phyloP scores from a whole-genome alignment of 2,329 filamentous ascomycete species.

The Neopestalotiopsis sp. region DNA sequence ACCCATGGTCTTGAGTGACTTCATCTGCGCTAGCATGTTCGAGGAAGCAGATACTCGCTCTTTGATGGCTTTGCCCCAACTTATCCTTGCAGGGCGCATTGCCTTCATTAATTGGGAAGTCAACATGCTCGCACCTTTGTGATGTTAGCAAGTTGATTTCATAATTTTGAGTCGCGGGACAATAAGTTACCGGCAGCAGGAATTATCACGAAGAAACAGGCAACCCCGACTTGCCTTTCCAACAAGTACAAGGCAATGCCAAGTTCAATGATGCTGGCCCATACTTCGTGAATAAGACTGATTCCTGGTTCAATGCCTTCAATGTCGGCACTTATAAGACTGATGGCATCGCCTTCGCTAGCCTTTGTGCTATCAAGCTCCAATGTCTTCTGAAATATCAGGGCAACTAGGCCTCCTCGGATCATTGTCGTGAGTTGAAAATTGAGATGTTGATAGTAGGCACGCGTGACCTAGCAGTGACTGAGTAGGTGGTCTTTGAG shows the following conservation, averaged over 20 bases:
- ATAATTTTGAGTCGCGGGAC: not conserved
- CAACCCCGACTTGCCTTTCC: conserved; percentile 38
- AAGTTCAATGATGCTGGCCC: conserved; percentile 44
- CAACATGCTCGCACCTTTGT: not conserved
- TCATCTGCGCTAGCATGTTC: conserved; percentile 12
- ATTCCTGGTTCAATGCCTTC: conserved; percentile 37
- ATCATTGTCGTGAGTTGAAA: conserved; percentile 42
- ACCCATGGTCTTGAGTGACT: conserved; percentile 13
- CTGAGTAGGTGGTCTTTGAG: not conserved
- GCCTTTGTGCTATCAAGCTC: conserved; percentile 34
- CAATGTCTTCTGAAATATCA: conserved; percentile 55
- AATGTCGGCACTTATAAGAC: conserved; percentile 52
- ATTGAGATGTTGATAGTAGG: conserved; percentile 32
- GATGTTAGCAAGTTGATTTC: not conserved
- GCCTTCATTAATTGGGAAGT: not conserved
- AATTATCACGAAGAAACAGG: conserved; percentile 33
- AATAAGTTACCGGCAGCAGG: conserved; percentile 31
- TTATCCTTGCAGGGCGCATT: conserved; percentile 16
- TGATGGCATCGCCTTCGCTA: conserved; percentile 44
- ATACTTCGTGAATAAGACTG: conserved; percentile 40
- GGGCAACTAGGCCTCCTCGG: conserved; percentile 42
- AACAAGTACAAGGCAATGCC: conserved; percentile 42
- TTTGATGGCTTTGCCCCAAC: conserved; percentile 9
- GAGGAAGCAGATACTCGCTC: conserved; percentile 7
- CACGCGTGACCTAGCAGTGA: conserved; percentile 28